Evolutionary conservation across 441 rosid genomes (phyloP), one percentile per base, ranked within the genome.

Genomic region (Euphorbia corollata): DNA sequence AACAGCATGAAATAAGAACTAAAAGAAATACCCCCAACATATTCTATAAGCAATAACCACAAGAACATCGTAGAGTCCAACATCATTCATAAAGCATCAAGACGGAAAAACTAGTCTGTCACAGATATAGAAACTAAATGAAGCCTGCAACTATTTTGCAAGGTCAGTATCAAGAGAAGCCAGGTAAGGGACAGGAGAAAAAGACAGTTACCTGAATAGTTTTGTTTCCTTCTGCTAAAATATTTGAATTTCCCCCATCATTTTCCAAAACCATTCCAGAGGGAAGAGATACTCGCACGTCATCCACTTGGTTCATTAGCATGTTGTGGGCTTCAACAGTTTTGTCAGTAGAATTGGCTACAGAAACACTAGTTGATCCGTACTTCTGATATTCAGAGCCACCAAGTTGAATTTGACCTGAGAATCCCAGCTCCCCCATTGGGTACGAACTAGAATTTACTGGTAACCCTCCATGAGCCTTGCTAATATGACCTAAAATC

Each of bases 401-500:
- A 73, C 74, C 61, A 23, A 69, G 72, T 34, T 71, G 75, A 59
- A 63, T 27, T 64, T 75, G 72, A 73, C 76, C 76, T 34, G 88
- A 65, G 58, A 75, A 78, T 59, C 81, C 84, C 48, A 63, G 63
- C 63, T 87, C 86, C 68, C 74, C 82, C 20, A 65, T 66, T 8
- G 76, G 72, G 72, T 71, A 74, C 32, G 86, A 72, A 77, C 72
- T 77, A 59, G 87, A 74, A 62, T 76, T 59, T 45, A 59, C 69
- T 64, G 84, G 71, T 69, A 85, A 59, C 32, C 81, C 83, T 30
- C 79, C 95, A 72, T 81, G 86, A 75, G 74, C 75, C 77, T 82
- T 83, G 73, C 85, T 82, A 71, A 71, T 79, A 76, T 79, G 74
- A 79, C 83, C 91, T 85, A 75, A 72, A 65, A 63, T 71, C 53